Conservation (phyloP, 805 yeast species). For the Citeromyces matritensis region DNA sequence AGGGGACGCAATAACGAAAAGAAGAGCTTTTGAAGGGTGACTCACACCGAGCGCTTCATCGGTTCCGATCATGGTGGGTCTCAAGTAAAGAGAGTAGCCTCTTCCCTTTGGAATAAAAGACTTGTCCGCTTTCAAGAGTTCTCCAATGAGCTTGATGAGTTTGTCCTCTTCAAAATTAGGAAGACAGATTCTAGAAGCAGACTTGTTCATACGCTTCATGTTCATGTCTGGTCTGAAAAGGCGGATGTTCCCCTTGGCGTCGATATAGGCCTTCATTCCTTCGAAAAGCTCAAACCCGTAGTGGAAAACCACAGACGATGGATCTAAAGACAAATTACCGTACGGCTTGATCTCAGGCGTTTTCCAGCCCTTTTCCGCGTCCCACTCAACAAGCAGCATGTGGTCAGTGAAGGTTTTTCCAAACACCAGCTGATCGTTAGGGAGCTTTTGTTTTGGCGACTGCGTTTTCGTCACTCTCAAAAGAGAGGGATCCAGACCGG, state of each 20-base stretch:
- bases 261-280: constrained; percentile 86
- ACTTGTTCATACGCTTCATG: constrained; percentile 80
- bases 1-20: constrained; percentile 84
- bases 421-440: constrained; percentile 51
- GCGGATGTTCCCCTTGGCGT: constrained; percentile 48
- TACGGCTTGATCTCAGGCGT: constrained; percentile 83
- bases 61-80: constrained; percentile 95
- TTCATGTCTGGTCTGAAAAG: constrained; percentile 87
- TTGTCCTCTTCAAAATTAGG: constrained; percentile 78
- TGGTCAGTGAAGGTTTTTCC: constrained; percentile 77
- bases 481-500: constrained; percentile 40
- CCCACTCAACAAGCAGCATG: constrained; percentile 83
- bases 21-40: constrained; percentile 65
- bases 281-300: constrained; percentile 92
- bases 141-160: constrained; percentile 59
- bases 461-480: constrained; percentile 29
- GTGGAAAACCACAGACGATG: constrained; percentile 84
- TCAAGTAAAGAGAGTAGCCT: constrained; percentile 84
- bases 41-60: constrained; percentile 79
- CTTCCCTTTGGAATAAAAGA: constrained; percentile 69
- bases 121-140: constrained; percentile 61
- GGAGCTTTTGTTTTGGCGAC: constrained; percentile 35
- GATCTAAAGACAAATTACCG: constrained; percentile 63
- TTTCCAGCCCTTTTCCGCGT: constrained; percentile 65
- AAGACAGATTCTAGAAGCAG: constrained; percentile 79